Evolutionary conservation across 1,139 yeast species (phyloP), one percentile per base, ranked within the genome.

Genomic region (Trichomonascaceae sp.): DNA sequence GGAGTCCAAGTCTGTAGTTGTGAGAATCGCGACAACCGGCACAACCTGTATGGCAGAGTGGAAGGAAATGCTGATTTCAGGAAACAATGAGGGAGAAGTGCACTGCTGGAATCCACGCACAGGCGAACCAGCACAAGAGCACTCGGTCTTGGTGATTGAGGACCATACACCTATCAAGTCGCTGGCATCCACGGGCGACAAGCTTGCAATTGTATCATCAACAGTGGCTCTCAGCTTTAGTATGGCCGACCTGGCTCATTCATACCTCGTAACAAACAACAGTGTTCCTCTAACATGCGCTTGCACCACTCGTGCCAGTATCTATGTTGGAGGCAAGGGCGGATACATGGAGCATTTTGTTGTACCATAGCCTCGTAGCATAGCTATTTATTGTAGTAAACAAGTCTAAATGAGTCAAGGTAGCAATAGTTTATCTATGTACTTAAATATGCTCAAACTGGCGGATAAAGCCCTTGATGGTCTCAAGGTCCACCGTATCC

Each of bases 401-500:
- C n/a, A n/a, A n/a, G n/a, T n/a, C n/a, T n/a, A n/a, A n/a, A n/a
- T n/a, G n/a, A n/a, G n/a, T n/a, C n/a, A n/a, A n/a, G n/a, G n/a
- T n/a, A n/a, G n/a, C n/a, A n/a, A n/a, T n/a, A n/a, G n/a, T n/a
- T n/a, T n/a, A n/a, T n/a, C n/a, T n/a, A n/a, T n/a, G n/a, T n/a
- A n/a, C n/a, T n/a, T n/a, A n/a, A n/a, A n/a, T n/a, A n/a, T n/a
- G n/a, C n/a, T 26, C 15, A 11, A 8, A 13, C n/a, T 26, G 6
- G 9, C 23, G 6, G 40, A 85, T 82, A 31, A 79, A 76, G 29
- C 64, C 55, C 62, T 89, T 85, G 37, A 89, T 77, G 42, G 74
- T 67, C 48, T 71, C 77, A 39, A 78, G 65, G 39, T 79, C 78
- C 29, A 93, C 75, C 51, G 70, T 72, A 43, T 80, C 85, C 32